Evolutionary conservation across 257 asterid genomes (phyloP).

Genomic region (Ilex asprella): DNA sequence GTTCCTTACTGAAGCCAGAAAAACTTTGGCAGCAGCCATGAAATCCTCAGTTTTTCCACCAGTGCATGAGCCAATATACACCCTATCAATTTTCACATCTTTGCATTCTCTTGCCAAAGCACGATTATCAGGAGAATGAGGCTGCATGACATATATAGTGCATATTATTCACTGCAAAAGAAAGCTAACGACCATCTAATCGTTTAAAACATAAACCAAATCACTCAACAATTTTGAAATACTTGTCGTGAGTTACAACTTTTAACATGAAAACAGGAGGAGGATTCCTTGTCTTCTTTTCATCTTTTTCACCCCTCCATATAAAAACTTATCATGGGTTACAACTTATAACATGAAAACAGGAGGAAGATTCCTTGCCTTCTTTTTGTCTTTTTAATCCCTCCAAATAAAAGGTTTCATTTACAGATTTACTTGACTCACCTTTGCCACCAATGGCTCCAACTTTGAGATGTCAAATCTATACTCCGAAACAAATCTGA

Average conservation of each 20-base stretch:
- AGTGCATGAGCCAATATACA: slow-evolving; percentile 93
- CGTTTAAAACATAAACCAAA: no score
- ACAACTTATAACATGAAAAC: no score
- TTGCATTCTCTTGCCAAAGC: slow-evolving; percentile 95
- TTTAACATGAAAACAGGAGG: no score
- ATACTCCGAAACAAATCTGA: slow-evolving; percentile 75
- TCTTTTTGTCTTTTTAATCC: no score
- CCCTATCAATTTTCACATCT: slow-evolving; percentile 90
- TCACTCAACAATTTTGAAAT: no score
- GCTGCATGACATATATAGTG: slow-evolving; percentile 30
- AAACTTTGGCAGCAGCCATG: slow-evolving; percentile 92
- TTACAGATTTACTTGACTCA: slow-evolving; percentile 16
- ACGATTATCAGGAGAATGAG: slow-evolving; percentile 95
- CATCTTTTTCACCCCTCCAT: not conserved
- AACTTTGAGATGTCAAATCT: slow-evolving; percentile 78
- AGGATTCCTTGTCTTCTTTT: no score
- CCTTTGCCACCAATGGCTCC: slow-evolving; percentile 96
- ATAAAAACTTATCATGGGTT: not conserved
- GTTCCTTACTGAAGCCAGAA: slow-evolving; percentile 66
- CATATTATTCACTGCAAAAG: no score
- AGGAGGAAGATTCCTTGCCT: no score
- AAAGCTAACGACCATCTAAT: no score
- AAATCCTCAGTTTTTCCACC: slow-evolving; percentile 98
- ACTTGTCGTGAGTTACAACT: no score
- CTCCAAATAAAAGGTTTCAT: slow-evolving; percentile 10